Base-by-base conservation (phyloP, 2,329 filamentous ascomycete genomes). In the Furcasterigmium sp. region DNA sequence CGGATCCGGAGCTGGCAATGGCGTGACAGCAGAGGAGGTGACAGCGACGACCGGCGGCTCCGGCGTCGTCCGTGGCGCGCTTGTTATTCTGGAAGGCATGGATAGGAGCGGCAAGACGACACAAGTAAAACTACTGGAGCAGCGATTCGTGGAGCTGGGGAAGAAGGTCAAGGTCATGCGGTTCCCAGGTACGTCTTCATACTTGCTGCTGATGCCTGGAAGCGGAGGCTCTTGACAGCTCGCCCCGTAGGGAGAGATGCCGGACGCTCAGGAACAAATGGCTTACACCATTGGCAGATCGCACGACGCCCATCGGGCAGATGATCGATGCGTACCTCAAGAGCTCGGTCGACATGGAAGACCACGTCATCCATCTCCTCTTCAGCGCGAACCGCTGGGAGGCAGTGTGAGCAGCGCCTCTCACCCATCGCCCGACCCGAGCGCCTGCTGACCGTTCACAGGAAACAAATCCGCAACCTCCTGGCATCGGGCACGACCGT, bases 371-470 rank as follows among this genome's bases (percentile, higher is more conserved):
- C 53, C 91, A 96, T 62, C 75, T 95, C 2, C 75, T 95, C 17
- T 95, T 95, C 64, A 89, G 85, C 46, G 89, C 91, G 9, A 96
- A 96, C 61, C 77, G 91, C 38, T 95, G 91, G 91, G 91, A 95
- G 51, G 72, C 75, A 42, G 73, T 65, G 69, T 78, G 66, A 57
- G 73, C 18, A 30, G 26, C 13, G 3, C 19, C 6, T 14, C 18
- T n/a, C 42, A 37, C n/a, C n/a, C n/a, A n/a, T n/a, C n/a, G n/a
- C n/a, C n/a, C n/a, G n/a, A n/a, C 21, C 41, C 20, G n/a, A 29
- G 20, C 18, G 17, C 5, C 17, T 20, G 4, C 34, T 42, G 23
- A 38, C 25, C 37, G 8, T 5, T 13, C n/a, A n/a, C 46, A 80
- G 76, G 3, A 67, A 71, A 51, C 65, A 65, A 39, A 82, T 84